Evolutionary conservation across 805 yeast species (phyloP), one percentile per base, ranked within the genome.

Genomic region (Candida fluviatilis): DNA sequence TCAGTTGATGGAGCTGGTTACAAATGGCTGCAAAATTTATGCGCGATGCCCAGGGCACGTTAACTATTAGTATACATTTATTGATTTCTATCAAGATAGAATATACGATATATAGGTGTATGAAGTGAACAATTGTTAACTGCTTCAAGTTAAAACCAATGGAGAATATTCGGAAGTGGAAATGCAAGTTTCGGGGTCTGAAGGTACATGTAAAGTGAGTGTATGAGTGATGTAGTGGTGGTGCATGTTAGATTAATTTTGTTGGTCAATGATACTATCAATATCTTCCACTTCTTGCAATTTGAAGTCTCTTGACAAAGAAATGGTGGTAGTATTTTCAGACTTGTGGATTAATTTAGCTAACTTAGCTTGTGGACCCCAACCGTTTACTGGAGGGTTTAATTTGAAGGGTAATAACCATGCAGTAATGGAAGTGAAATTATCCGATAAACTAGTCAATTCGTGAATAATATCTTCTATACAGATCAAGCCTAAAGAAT

Each of bases 401-500:
- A 85, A 69, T 50, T 73, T 67, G 66, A 85, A 84, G 27, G 95
- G 93, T 42, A 74, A 70, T 51, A 85, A 57, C 71, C 87, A 84
- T 49, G 70, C 67, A 42, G 74, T 67, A 41, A 79, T 77, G 19
- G 61, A 61, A 50, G 79, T 77, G 67, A 85, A 85, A 44, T 73
- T 64, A 18, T 78, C 86, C 14, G 88, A 84, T 49, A 83, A 52
- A 13, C 79, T 58, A 15, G 67, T 69, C 38, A 85, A 70, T 62
- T 84, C 91, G 54, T 81, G 87, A 38, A 85, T 76, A 40, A 85
- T 69, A 62, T 85, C 95, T 65, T 85, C 93, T 14, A 83, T 74
- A 76, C 95, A 85, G 46, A 85, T 78, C 43, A 82, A 66, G 19
- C 91, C 89, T 38, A 69, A 64, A 29, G 58, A 61, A 35, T 60